phyloP scores from a whole-genome alignment of 2,329 filamentous ascomycete genomes.

The Curvularia spicifera region DNA sequence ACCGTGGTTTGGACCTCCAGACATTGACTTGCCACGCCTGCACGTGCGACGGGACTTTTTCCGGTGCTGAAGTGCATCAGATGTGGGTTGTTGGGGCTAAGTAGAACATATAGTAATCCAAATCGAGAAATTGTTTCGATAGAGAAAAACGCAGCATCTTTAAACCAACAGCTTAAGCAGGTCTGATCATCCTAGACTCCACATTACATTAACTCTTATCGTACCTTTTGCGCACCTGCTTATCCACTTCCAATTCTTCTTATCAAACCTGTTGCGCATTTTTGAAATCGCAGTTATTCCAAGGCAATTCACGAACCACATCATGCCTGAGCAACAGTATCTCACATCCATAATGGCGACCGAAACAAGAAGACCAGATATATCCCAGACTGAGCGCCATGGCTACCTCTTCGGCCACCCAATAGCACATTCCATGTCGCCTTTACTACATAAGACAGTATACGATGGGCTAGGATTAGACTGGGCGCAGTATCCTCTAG shows the following conservation, averaged over 20 bases:
- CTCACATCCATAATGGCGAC: background rate
- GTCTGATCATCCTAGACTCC: background rate
- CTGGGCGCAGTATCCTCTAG: conserved; percentile 60
- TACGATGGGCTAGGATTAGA: conserved; percentile 59
- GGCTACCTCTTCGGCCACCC: conserved; percentile 65
- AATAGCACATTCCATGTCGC: conserved; percentile 64
- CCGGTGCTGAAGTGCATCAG: conserved; percentile 11
- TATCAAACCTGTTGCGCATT: background rate
- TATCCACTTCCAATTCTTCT: background rate
- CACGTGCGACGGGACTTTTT: conserved; percentile 17
- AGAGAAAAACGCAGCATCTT: background rate
- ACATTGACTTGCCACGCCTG: conserved; percentile 10
- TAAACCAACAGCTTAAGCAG: background rate
- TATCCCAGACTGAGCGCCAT: conserved; percentile 49
- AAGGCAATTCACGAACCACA: background rate
- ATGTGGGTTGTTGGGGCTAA: conserved; percentile 5
- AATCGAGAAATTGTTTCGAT: background rate
- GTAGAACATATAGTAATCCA: background rate
- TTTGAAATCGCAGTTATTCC: background rate
- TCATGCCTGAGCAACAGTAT: background rate
- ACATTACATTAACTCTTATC: background rate
- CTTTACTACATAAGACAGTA: conserved; percentile 61
- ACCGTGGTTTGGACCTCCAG: conserved; percentile 6
- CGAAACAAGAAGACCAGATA: conserved; percentile 20
- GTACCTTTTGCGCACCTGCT: background rate